Evolutionary conservation across 805 yeast genomes (phyloP).

Genomic region (Candida anglica): DNA sequence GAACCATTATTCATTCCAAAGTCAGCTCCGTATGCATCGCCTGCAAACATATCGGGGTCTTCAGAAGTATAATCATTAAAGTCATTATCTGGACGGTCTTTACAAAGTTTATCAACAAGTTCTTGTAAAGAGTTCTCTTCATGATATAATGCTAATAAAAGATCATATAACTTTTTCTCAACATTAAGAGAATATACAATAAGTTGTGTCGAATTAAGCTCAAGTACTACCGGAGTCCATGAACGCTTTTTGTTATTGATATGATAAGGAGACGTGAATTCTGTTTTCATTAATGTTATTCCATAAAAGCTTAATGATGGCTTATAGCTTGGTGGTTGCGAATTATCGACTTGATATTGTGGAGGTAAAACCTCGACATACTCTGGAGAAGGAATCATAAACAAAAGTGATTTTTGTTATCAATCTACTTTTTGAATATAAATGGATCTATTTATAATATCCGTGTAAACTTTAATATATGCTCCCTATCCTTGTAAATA

Average conservation of each 20-base stretch:
- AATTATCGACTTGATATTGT: conserved; percentile 2
- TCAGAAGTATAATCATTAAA: no score
- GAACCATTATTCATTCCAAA: conserved; percentile 3
- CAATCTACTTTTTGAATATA: no score
- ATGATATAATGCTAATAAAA: conserved; percentile 28
- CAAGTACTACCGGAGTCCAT: conserved; percentile 36
- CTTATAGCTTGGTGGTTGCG: conserved; percentile 18
- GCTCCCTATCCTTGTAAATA: no score
- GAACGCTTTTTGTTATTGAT: conserved; percentile 17
- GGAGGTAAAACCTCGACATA: conserved; percentile 1
- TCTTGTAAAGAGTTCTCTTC: conserved; percentile 22
- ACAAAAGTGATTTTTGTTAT: not conserved
- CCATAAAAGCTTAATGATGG: conserved; percentile 33
- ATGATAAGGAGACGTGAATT: conserved; percentile 36
- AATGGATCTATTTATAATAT: no score
- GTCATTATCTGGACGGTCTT: conserved; percentile 2
- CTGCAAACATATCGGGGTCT: conserved; percentile 21
- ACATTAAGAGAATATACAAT: conserved; percentile 24
- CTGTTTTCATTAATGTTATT: conserved; percentile 27
- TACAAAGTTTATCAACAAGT: conserved; percentile 4
- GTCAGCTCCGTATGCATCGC: conserved; percentile 30
- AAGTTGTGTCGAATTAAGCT: conserved; percentile 37
- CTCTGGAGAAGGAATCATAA: no score
- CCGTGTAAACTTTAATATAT: no score
- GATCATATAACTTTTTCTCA: conserved; percentile 14